phyloP scores from a whole-genome alignment of 768 basidiomycete genomes.

The Amanita rimosa region DNA sequence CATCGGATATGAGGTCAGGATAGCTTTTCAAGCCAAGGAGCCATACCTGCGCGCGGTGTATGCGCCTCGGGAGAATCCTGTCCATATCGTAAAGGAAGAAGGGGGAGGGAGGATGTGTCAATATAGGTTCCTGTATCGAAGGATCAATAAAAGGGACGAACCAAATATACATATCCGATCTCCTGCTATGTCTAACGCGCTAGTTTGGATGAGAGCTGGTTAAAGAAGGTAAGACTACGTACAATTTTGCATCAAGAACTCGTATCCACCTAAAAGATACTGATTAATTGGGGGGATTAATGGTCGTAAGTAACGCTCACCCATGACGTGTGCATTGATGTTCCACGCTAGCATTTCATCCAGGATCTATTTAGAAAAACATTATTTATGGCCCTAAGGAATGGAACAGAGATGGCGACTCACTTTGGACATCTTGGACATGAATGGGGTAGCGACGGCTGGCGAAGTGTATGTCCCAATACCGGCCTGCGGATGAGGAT shows the following conservation, averaged over 20 bases:
- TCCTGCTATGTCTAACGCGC: constrained; percentile 28
- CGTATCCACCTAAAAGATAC: constrained; percentile 1
- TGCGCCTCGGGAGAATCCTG: constrained; percentile 53
- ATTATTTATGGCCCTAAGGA: constrained; percentile 13
- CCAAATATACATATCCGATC: constrained; percentile 59
- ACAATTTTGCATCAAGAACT: constrained; percentile 8
- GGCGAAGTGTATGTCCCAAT: constrained; percentile 42
- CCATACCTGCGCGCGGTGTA: constrained; percentile 46
- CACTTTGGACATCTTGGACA: constrained; percentile 31
- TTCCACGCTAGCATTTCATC: constrained; percentile 39
- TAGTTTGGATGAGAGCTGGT: neutral
- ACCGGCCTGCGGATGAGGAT: constrained; percentile 25
- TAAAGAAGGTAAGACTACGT: neutral
- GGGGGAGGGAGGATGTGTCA: neutral
- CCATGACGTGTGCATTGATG: constrained; percentile 41
- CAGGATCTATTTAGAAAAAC: constrained; percentile 14
- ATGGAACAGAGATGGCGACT: neutral
- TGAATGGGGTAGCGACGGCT: constrained; percentile 30
- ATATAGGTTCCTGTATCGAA: neutral
- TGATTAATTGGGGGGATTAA: neutral
- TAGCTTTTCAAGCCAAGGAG: neutral
- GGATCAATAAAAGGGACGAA: constrained; percentile 8
- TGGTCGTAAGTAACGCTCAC: constrained; percentile 12
- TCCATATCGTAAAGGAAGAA: too few relatives aligned
- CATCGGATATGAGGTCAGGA: neutral